These are phyloP conservation scores for Massariosphaeria phaeospora DNA, from an alignment of 495 filamentous ascomycete species.

Conservation along the genomic window DNA sequence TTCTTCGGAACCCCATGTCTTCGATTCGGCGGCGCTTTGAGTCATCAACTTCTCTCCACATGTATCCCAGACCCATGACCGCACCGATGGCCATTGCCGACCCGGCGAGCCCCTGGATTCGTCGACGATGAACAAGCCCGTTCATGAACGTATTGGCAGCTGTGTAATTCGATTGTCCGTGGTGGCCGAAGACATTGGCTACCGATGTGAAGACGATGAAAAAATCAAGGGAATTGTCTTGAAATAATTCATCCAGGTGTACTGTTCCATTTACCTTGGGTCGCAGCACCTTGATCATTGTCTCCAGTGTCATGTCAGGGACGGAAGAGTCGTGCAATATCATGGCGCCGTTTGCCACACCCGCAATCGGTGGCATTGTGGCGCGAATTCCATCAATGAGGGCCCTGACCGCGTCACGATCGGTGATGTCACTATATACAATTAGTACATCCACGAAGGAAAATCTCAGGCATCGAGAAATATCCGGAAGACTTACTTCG, in stretches of 20 bases:
- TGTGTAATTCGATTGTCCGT: constrained; percentile 18
- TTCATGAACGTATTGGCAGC: constrained; percentile 5
- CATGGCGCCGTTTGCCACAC: constrained; percentile 13
- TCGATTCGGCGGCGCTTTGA: not conserved
- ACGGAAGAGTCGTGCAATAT: constrained; percentile 16
- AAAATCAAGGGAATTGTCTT: constrained; percentile 18
- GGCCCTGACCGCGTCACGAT: not conserved
- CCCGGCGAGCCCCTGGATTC: not conserved
- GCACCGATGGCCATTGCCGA: not conserved
- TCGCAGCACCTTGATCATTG: not conserved
- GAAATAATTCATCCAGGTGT: constrained; percentile 15
- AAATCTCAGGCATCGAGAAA: not conserved
- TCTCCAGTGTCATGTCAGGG: constrained; percentile 10
- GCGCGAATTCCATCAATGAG: not conserved
- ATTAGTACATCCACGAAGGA: too few species aligned
- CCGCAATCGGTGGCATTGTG: constrained; percentile 2
- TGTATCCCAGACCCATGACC: constrained; percentile 7
- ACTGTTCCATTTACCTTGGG: constrained; percentile 25
- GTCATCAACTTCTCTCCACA: not conserved
- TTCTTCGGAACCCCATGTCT: constrained; percentile 11
- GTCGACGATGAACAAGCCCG: constrained; percentile 5
- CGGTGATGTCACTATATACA: constrained; percentile 12
- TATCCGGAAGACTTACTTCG: not conserved
- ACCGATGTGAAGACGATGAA: constrained; percentile 22
- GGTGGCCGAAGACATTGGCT: constrained; percentile 5